phyloP scores from a whole-genome alignment of 495 filamentous ascomycete genomes.

The Penicillium lagena region DNA sequence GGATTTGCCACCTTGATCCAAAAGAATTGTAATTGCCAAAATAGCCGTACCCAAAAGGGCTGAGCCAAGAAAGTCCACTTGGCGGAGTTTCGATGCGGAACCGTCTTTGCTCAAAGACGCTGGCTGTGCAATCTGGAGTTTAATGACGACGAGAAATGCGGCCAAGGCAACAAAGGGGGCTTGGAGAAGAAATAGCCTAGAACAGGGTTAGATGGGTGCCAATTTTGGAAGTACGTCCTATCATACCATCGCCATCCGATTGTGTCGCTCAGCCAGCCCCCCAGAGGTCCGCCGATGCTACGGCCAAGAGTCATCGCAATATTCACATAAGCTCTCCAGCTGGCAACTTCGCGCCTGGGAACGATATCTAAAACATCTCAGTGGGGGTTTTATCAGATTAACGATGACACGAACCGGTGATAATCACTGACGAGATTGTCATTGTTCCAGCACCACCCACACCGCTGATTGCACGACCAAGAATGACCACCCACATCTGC shows the following conservation, averaged over 20 bases:
- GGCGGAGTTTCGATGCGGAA: slow-evolving; percentile 15
- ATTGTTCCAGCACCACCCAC: slow-evolving; percentile 54
- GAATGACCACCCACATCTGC: slow-evolving; percentile 46
- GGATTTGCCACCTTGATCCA: slow-evolving; percentile 54
- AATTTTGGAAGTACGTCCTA: not conserved
- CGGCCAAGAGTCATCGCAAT: slow-evolving; percentile 57
- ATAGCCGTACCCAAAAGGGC: slow-evolving; percentile 42
- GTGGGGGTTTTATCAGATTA: too few species aligned
- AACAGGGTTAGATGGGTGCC: not conserved
- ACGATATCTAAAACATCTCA: slow-evolving; percentile 44
- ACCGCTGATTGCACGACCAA: slow-evolving; percentile 54
- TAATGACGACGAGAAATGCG: slow-evolving; percentile 39
- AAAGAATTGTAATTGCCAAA: slow-evolving; percentile 42
- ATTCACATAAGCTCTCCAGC: slow-evolving; percentile 62
- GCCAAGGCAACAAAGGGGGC: slow-evolving; percentile 47
- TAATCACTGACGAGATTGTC: slow-evolving; percentile 52
- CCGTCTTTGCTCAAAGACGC: not conserved
- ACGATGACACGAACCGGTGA: slow-evolving; percentile 39
- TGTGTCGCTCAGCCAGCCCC: slow-evolving; percentile 57
- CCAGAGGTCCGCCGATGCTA: slow-evolving; percentile 57
- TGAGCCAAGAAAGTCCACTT: slow-evolving; percentile 56
- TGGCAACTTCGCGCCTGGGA: slow-evolving; percentile 58
- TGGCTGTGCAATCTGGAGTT: slow-evolving; percentile 33
- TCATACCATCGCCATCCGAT: slow-evolving; percentile 63
- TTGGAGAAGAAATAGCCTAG: slow-evolving; percentile 57